Percentiles rank a stretch among this genome's conserved stretches.
These are phyloP conservation scores for Suhomyces wounanorum DNA, from an alignment of 1,139 yeast genomes.

Conservation along the genomic window DNA sequence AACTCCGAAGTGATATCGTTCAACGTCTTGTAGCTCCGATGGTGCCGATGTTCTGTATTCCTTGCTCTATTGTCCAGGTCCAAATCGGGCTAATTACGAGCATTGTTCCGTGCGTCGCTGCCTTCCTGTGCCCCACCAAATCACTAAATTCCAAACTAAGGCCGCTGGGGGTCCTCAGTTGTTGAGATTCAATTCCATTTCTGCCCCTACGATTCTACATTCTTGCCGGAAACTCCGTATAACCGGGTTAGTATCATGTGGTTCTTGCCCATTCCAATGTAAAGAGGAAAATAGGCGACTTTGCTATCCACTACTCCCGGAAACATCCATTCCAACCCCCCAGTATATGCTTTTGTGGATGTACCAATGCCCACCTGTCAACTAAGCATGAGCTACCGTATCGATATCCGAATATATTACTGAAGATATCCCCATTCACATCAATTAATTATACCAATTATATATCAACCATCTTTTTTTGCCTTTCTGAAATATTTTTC, in stretches of 20 bases:
- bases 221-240: not conserved
- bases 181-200: not conserved
- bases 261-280: not conserved
- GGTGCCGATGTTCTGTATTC: not conserved
- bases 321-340: not conserved
- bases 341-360: not conserved
- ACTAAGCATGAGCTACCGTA: not conserved
- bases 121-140: not conserved
- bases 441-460: not conserved
- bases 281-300: not conserved
- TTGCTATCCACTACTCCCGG: not conserved
- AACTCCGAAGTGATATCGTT: not conserved
- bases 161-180: not conserved
- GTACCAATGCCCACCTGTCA: not conserved
- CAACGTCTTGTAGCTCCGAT: not conserved
- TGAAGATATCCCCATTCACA: not conserved
- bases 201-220: not conserved
- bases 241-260: not conserved
- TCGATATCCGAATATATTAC: not conserved
- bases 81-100: slow-evolving; percentile 1
- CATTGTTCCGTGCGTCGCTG: not conserved
- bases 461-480: not conserved
- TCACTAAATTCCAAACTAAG: not conserved
- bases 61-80: not conserved
- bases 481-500: not conserved